Base-by-base conservation (phyloP, 2,329 filamentous ascomycete genomes). In the Thermoascus crustaceus region DNA sequence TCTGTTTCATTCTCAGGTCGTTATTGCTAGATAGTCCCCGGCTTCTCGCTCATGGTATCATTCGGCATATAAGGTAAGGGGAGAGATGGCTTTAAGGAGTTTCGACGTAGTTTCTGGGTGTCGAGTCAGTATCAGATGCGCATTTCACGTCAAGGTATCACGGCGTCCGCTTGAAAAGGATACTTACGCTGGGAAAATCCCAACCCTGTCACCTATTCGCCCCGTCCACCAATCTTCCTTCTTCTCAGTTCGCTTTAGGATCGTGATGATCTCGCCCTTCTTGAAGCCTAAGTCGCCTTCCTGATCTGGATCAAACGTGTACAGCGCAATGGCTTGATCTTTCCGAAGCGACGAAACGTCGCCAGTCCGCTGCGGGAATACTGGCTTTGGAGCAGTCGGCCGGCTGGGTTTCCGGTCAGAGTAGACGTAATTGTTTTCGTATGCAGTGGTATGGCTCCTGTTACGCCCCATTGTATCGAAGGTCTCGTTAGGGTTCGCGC, bases 141-240 rank as follows among this genome's bases (percentile, higher is more conserved):
- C 47, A 46, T 24, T 29, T 22, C 18, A 11, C 16, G n/a, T n/a
- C 13, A 27, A 10, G 16, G 30, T 16, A 14, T 29, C 4, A 8
- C 23, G 10, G 9, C 17, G 9, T 30, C 5, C 14, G 31, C n/a
- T n/a, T 30, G 16, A 18, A 31, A n/a, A n/a, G n/a, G n/a, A 32
- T 34, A 53, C 67, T 45, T 65, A 76, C 74, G 85, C 91, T 0
- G 91, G 91, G 64, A 98, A 98, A 46, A 95, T 94, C 23, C 91
- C 91, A 37, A 88, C 84, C 48, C 79, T 75, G 46, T 78, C 75
- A 19, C 88, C 88, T 53, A 95, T 80, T 63, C 82, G 81, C 17
- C 91, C 91, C 11, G 89, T 96, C 91, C 89, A 96, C 89, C 89
- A 96, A 60, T 96, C 89, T 38, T 87, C 88, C 39, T 85, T 83